Evolutionary conservation across 495 filamentous ascomycete genomes (phyloP).

Genomic region (Penicillium mononematosum): DNA sequence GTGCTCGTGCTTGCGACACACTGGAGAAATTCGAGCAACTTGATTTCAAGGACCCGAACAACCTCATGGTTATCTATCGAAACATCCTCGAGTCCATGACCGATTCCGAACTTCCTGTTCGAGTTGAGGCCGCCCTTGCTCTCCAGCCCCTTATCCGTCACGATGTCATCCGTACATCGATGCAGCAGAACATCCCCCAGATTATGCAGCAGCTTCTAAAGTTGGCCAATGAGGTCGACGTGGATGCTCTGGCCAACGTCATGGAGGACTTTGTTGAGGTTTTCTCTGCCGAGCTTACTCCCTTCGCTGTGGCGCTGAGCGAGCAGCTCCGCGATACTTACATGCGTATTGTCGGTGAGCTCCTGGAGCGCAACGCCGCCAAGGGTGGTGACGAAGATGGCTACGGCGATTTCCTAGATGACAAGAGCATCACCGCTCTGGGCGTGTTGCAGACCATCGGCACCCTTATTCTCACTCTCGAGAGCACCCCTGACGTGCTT

Average conservation of each 20-base stretch:
- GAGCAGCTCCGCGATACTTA: conserved; percentile 97
- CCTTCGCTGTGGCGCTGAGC: conserved; percentile 95
- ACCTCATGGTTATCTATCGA: conserved; percentile 90
- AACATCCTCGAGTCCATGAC: conserved; percentile 98
- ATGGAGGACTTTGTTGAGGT: conserved; percentile 99
- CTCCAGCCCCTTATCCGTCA: conserved; percentile 94
- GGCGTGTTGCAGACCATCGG: conserved; percentile 97
- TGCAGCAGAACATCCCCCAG: conserved; percentile 98
- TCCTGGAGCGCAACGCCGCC: conserved; percentile 75
- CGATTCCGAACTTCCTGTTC: conserved; percentile 83
- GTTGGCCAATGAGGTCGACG: conserved; percentile 91
- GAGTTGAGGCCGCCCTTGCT: conserved; percentile 91
- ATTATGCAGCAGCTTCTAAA: conserved; percentile 99
- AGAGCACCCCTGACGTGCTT: conserved; percentile 93
- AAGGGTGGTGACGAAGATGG: conserved; percentile 70
- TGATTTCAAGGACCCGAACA: conserved; percentile 92
- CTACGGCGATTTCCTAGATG: conserved; percentile 89
- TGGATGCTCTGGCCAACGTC: conserved; percentile 94
- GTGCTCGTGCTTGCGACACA: conserved; percentile 93
- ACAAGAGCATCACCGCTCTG: conserved; percentile 96
- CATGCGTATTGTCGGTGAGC: conserved; percentile 85
- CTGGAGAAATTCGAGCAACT: conserved; percentile 96
- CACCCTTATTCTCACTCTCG: conserved; percentile 91
- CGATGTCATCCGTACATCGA: conserved; percentile 85
- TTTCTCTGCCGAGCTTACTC: conserved; percentile 91